Evolutionary conservation across 768 basidiomycete species (phyloP).

Genomic region (Hypsizygus marmoreus): DNA sequence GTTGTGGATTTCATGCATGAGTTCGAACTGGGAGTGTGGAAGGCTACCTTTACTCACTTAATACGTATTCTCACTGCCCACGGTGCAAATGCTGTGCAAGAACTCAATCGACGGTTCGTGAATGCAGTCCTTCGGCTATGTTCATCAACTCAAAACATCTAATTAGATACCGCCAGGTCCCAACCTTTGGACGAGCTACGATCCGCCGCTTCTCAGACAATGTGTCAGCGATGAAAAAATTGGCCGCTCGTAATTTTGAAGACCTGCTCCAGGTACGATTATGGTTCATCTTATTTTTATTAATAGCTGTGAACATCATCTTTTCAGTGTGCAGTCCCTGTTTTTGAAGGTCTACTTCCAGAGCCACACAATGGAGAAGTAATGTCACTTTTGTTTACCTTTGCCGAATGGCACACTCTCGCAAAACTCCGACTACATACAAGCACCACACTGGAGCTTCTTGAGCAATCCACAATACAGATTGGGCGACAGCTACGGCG

Average conservation of each 20-base stretch:
- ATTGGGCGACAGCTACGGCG: conserved; percentile 11
- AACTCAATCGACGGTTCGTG: conserved; percentile 16
- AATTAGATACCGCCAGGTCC: conserved; percentile 1
- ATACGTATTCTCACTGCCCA: conserved; percentile 19
- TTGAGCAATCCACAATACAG: conserved; percentile 6
- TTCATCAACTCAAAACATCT: not conserved
- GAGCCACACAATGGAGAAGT: conserved; percentile 20
- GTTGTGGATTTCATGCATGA: conserved; percentile 26
- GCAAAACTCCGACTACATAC: conserved; percentile 27
- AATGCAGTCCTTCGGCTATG: not conserved
- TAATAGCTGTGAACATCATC: not conserved
- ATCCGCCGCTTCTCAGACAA: conserved; percentile 26
- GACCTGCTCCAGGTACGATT: conserved; percentile 30
- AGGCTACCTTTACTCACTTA: conserved; percentile 22
- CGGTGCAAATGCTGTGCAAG: conserved; percentile 12
- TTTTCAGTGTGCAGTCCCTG: conserved; percentile 11
- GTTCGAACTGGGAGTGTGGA: conserved; percentile 27
- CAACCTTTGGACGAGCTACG: conserved; percentile 15
- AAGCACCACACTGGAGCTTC: conserved; percentile 3
- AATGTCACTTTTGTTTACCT: conserved; percentile 17
- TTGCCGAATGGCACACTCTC: conserved; percentile 26
- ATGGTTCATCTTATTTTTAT: not conserved
- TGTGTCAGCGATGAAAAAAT: conserved; percentile 23
- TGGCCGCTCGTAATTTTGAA: conserved; percentile 28
- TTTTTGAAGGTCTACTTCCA: conserved; percentile 12